These are phyloP conservation scores for Asterochloris sp. DNA, from an alignment of 139 green algal species.

Conservation along the genomic window DNA sequence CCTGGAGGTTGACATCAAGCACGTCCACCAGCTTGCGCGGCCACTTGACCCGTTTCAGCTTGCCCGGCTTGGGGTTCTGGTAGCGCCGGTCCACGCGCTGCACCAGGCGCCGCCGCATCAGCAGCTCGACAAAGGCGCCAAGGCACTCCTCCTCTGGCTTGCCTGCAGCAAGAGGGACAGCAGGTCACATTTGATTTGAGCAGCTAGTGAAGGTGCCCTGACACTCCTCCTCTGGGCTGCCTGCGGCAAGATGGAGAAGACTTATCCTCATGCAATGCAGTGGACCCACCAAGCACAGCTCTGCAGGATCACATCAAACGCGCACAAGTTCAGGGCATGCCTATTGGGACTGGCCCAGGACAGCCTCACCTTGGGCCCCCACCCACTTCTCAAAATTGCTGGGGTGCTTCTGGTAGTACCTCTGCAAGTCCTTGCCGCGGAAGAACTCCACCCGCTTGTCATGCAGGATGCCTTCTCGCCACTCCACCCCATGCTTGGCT, in stretches of 20 bases:
- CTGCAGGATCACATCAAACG: neutral
- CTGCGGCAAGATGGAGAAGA: too few relatives aligned
- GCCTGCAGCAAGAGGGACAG: neutral
- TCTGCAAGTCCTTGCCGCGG: constrained; percentile 24
- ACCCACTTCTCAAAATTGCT: constrained; percentile 19
- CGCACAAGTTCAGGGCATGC: neutral
- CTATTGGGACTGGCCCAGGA: too few relatives aligned
- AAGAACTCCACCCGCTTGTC: constrained; percentile 52
- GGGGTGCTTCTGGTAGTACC: constrained; percentile 30
- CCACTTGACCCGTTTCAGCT: constrained; percentile 63
- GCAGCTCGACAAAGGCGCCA: constrained; percentile 24
- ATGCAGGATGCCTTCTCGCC: constrained; percentile 27
- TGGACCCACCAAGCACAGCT: neutral
- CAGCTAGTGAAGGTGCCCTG: too few relatives aligned
- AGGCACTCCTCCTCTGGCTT: constrained; percentile 29
- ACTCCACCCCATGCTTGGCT: constrained; percentile 40
- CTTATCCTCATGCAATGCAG: neutral
- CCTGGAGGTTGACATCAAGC: constrained; percentile 1
- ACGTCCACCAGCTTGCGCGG: constrained; percentile 50
- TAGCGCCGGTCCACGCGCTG: constrained; percentile 46
- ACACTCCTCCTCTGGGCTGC: too few relatives aligned
- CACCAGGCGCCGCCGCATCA: constrained; percentile 45
- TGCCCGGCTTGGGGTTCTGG: constrained; percentile 71
- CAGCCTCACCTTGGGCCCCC: neutral
- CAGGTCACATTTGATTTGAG: too few relatives aligned